Evolutionary conservation across 257 asterid species (phyloP).

Genomic region (Rauvolfia tetraphylla): DNA sequence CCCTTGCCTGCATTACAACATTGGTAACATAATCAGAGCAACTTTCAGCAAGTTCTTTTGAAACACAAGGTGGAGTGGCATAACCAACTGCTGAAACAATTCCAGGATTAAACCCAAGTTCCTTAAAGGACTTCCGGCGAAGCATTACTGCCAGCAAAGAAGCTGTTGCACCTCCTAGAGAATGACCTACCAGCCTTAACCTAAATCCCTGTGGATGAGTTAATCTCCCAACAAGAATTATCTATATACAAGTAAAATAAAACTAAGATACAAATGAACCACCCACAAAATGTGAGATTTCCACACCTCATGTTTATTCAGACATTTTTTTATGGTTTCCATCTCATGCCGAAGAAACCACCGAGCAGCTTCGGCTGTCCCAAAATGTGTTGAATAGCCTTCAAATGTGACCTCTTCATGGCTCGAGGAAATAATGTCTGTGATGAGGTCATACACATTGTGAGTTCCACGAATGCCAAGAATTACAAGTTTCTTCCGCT

Average conservation of each 20-base stretch:
- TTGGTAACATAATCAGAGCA: slow-evolving; percentile 83
- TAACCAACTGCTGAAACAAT: slow-evolving; percentile 73
- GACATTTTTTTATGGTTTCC: slow-evolving; percentile 61
- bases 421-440: slow-evolving; percentile 77
- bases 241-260: background rate
- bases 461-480: slow-evolving; percentile 98
- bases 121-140: slow-evolving; percentile 53
- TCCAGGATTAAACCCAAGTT: slow-evolving; percentile 87
- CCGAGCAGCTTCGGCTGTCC: slow-evolving; percentile 93
- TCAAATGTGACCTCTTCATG: slow-evolving; percentile 73
- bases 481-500: slow-evolving; percentile 65
- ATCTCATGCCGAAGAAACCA: slow-evolving; percentile 83
- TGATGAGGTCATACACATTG: slow-evolving; percentile 72
- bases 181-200: slow-evolving; percentile 98
- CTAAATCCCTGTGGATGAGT: slow-evolving; percentile 91
- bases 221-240: slow-evolving; percentile 30
- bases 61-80: slow-evolving; percentile 93
- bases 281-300: background rate
- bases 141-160: slow-evolving; percentile 93
- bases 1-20: slow-evolving; percentile 80
- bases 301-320: slow-evolving; percentile 73
- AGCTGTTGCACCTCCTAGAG: slow-evolving; percentile 92
- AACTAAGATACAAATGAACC: slow-evolving; percentile 7
- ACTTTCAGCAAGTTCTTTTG: slow-evolving; percentile 82
- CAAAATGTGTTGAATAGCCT: slow-evolving; percentile 86